phyloP scores from a whole-genome alignment of 1,284 basidiomycete species.

The Ustilago shanxiensis region DNA sequence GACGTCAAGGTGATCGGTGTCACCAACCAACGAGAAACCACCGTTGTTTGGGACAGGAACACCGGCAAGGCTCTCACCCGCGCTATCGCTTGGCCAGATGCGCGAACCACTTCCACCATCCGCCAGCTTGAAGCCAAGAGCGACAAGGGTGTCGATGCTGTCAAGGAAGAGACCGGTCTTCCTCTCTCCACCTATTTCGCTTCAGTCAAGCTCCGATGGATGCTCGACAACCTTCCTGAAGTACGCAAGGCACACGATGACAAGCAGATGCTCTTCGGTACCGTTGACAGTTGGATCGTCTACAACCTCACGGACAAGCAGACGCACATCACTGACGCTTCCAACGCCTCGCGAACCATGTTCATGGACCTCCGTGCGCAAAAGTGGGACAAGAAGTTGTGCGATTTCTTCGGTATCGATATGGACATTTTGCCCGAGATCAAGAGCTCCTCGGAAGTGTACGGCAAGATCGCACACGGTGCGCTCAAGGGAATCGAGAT shows the following conservation, averaged over 20 bases:
- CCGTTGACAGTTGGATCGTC: slow-evolving; percentile 94
- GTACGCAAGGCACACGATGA: slow-evolving; percentile 84
- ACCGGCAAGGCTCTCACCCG: slow-evolving; percentile 87
- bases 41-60: slow-evolving; percentile 90
- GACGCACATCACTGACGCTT: slow-evolving; percentile 92
- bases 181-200: slow-evolving; percentile 85
- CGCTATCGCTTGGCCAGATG: slow-evolving; percentile 97
- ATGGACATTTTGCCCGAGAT: slow-evolving; percentile 85
- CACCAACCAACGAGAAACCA: slow-evolving; percentile 97
- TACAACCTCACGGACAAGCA: slow-evolving; percentile 89
- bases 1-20: slow-evolving; percentile 95
- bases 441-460: slow-evolving; percentile 91
- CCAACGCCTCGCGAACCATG: slow-evolving; percentile 95
- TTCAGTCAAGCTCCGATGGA: slow-evolving; percentile 94
- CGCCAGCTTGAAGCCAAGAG: slow-evolving; percentile 82
- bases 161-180: slow-evolving; percentile 71
- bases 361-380: slow-evolving; percentile 86
- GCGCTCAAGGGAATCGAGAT: slow-evolving; percentile 83
- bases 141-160: slow-evolving; percentile 79
- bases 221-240: slow-evolving; percentile 88
- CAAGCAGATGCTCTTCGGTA: slow-evolving; percentile 89
- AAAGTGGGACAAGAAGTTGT: slow-evolving; percentile 84
- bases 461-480: slow-evolving; percentile 80
- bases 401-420: slow-evolving; percentile 89
- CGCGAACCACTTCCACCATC: slow-evolving; percentile 86